Base-by-base conservation (phyloP, 495 filamentous ascomycete genomes). In the Neurospora intermedia region DNA sequence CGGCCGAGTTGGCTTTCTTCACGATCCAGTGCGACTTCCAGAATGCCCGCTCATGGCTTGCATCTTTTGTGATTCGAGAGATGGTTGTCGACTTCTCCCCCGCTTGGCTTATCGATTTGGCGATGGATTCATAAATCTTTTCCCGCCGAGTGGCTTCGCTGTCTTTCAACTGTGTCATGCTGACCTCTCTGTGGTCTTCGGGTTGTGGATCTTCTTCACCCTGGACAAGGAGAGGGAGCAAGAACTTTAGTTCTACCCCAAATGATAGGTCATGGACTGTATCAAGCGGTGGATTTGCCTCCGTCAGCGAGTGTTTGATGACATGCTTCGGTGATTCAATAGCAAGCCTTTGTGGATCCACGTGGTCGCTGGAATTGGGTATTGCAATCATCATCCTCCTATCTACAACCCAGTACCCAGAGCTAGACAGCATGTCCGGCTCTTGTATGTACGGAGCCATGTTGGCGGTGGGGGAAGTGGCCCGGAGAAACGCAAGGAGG, bases 21-120 rank as follows among this genome's bases (percentile, higher is more conserved):
- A 81, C 78, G 13, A 81, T 79, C 80, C 80, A 81, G 48, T 72
- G 54, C 18, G 78, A 75, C 23, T 62, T 62, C 80, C 80, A 81
- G 39, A 74, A 77, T 15, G 78, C 69, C 27, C 70, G 59, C 72
- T 81, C 78, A 9, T 76, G 42, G 31, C 41, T 39, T 0, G 70
- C 70, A 10, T 42, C n/a, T 3, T 46, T 31, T 6, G 62, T 27
- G 62, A 80, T 77, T 27, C 69, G 43, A 27, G 73, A 40, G 27
- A 69, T 70, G 15, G 75, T 78, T 7, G 74, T 74, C 11, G 79
- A 78, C 2, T 69, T 43, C 43, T 75, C 70, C 10, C 75, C 78
- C 0, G 69, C 54, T 11, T 72, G 54, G 40, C 72, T 62, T 73
- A 80, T 79, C 1, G 75, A 75, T 38, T 74, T 35, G 13, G 77